Evolutionary conservation across 345 rosid genomes (phyloP), one percentile per base, ranked within the genome.

Genomic region (Corchorus capsularis): DNA sequence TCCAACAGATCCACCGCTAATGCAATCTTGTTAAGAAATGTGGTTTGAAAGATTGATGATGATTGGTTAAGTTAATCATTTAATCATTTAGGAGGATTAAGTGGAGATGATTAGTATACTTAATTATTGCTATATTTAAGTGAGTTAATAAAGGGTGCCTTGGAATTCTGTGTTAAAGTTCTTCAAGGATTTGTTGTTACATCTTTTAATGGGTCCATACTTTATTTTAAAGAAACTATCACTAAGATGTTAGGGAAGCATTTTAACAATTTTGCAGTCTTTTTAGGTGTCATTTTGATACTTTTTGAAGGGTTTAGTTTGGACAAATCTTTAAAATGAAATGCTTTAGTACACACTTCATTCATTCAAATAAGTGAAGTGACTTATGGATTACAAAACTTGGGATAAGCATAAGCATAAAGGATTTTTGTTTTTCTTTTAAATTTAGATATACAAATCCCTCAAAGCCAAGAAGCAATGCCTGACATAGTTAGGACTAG

Each of bases 191-290:
- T 69, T 69, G 72, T 8, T 49, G 14, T 49, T 49, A 16, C 72
- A 69, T 50, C 59, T 32, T 50, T 50, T 17, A 16, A 69, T 16
- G 72, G 59, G 45, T 15, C 59, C 72, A 69, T 50, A 55, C 72
- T 69, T 69, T 16, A 34, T 4, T 69, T 14, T 69, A 69, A 69
- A 69, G 72, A 1, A 69, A 69, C 22, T 0, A 50, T 69, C 41
- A 50, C 19, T 50, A 47, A 16, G 1, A 20, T 22, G 22, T 22
- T 20, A 4, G 17, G 39, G 3, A 27, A 8, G 27, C 27, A 39
- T 39, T 63, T 39, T 17, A 63, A 8, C 49, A 39, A 3, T 17
- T 45, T 39, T 63, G 49, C 49, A 39, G 13, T 39, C 20, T 39
- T 39, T 27, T 13, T 61, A 14, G 7, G 63, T 59, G 12, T 27